phyloP scores from a whole-genome alignment of 2,329 filamentous ascomycete genomes.

The Anisogramma anomala region DNA sequence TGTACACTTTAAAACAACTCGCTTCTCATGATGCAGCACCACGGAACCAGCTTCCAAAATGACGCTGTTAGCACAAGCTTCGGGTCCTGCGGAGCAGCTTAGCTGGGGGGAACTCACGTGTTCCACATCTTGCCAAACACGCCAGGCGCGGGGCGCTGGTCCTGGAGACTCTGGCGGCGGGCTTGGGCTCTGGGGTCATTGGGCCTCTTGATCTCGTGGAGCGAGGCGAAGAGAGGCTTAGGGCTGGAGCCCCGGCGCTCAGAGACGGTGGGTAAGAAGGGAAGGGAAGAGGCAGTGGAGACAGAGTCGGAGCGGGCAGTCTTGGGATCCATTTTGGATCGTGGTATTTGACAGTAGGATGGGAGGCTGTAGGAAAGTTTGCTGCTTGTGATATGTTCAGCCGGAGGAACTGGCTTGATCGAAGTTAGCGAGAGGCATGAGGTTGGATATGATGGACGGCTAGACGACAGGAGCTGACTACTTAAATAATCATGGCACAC shows the following conservation, averaged over 20 bases:
- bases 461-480: no score
- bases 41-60: no score
- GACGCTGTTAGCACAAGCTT: no score
- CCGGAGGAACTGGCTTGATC: no score
- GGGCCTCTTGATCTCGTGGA: slow-evolving; percentile 39
- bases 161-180: slow-evolving; percentile 43
- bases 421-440: no score
- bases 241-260: slow-evolving; percentile 31
- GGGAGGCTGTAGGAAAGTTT: no score
- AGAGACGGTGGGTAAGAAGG: slow-evolving; percentile 15
- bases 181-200: slow-evolving; percentile 29
- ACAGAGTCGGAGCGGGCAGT: slow-evolving; percentile 10
- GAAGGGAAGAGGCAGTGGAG: slow-evolving; percentile 6
- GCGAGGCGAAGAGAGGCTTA: slow-evolving; percentile 38
- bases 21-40: no score
- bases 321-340: slow-evolving; percentile 1
- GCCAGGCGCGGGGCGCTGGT: slow-evolving; percentile 38
- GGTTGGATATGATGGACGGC: no score
- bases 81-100: no score
- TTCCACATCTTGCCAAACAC: slow-evolving; percentile 46
- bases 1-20: no score
- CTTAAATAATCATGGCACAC: no score
- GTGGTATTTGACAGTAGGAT: background rate
- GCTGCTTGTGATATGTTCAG: no score
- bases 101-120: slow-evolving; percentile 32